Evolutionary conservation across 2,329 filamentous ascomycete species (phyloP).

Genomic region (Hymenoscyphus occultus): DNA sequence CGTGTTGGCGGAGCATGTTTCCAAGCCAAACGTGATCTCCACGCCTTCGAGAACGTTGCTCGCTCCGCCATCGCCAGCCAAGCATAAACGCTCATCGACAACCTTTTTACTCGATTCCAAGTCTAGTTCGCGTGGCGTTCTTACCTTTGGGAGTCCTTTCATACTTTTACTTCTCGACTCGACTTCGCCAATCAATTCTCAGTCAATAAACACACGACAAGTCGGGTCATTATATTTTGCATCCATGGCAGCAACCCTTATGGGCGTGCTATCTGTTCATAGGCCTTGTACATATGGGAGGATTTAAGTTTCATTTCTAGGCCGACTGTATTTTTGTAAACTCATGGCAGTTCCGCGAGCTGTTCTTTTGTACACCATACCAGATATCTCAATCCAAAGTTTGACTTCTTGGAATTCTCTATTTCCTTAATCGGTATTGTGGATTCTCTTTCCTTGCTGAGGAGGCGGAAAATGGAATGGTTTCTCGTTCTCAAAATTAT

Average conservation of each 20-base stretch:
- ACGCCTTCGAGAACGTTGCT: slow-evolving; percentile 11
- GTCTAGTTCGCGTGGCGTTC: not conserved
- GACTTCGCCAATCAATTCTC: not conserved
- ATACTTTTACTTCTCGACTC: not conserved
- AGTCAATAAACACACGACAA: not conserved
- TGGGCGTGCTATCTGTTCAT: not conserved
- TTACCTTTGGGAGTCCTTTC: not conserved
- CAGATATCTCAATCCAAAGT: not conserved
- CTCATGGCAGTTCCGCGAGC: slow-evolving; percentile 1
- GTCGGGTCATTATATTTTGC: not conserved
- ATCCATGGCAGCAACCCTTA: not conserved
- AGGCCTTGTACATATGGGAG: slow-evolving; percentile 2
- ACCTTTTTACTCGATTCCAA: not conserved
- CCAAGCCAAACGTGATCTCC: not conserved
- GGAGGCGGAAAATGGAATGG: not conserved
- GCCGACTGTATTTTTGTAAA: not conserved
- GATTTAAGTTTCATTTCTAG: not conserved
- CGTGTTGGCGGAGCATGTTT: not conserved
- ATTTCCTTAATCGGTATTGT: not conserved
- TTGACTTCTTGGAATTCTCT: not conserved
- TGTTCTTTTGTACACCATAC: not conserved
- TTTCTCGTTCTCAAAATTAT: not conserved
- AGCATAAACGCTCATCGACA: not conserved
- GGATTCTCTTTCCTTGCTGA: not conserved
- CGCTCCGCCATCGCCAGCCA: not conserved